Percentiles rank a stretch among this genome's conserved stretches.
phyloP scores from a whole-genome alignment of 2,329 filamentous ascomycete species.

The Coccinonectria pachysandricola region DNA sequence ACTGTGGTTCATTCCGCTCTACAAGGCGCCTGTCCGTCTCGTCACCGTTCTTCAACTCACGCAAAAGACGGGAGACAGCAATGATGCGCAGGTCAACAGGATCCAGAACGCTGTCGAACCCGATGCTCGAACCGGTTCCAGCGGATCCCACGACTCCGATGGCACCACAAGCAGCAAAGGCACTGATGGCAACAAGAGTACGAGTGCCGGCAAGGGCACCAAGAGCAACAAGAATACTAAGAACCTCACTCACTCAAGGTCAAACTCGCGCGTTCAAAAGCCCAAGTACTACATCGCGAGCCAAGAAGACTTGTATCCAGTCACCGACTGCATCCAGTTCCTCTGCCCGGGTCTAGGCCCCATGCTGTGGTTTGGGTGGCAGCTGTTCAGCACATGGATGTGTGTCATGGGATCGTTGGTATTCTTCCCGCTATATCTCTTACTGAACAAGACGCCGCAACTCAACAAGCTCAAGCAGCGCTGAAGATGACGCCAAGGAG shows the following conservation, averaged over 20 bases:
- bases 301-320: constrained; percentile 77
- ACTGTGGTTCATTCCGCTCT: constrained; percentile 68
- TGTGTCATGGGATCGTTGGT: constrained; percentile 50
- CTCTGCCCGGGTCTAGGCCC: constrained; percentile 49
- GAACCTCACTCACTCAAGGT: no score
- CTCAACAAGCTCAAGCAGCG: no score
- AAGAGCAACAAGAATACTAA: constrained; percentile 5
- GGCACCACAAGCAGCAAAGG: no score
- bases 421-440: constrained; percentile 24
- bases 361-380: constrained; percentile 46
- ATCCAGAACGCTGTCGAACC: no score
- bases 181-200: neutral
- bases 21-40: constrained; percentile 56
- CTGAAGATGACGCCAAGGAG: no score
- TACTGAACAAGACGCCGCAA: constrained; percentile 23
- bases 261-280: constrained; percentile 11
- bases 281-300: constrained; percentile 56
- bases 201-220: neutral
- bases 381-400: constrained; percentile 52
- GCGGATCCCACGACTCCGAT: neutral
- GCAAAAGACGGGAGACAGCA: constrained; percentile 26
- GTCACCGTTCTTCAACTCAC: constrained; percentile 57
- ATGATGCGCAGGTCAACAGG: no score
- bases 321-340: constrained; percentile 66
- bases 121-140: no score